phyloP scores from a whole-genome alignment of 257 asterid genomes.

The Verbena officinalis region DNA sequence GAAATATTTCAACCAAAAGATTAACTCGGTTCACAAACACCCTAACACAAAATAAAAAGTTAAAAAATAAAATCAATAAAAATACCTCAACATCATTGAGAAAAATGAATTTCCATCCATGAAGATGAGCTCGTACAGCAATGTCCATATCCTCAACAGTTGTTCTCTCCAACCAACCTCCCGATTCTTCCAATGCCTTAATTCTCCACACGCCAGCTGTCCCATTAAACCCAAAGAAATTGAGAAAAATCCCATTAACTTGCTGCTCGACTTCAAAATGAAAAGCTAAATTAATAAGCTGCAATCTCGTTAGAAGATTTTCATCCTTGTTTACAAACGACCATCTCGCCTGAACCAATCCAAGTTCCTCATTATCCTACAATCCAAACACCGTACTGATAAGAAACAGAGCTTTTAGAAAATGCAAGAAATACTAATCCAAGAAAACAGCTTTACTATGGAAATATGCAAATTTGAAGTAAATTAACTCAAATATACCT shows the following conservation, averaged over 20 bases:
- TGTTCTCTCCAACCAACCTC: conserved; percentile 93
- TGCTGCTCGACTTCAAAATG: conserved; percentile 97
- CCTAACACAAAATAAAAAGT: background rate
- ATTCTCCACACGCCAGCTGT: conserved; percentile 98
- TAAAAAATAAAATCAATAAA: background rate
- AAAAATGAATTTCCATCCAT: conserved; percentile 89
- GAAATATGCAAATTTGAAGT: background rate
- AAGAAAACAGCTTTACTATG: background rate
- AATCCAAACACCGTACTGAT: conserved; percentile 16
- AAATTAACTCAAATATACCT: conserved; percentile 44
- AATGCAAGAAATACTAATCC: conserved; percentile 15
- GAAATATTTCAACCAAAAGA: conserved; percentile 15
- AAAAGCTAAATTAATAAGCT: conserved; percentile 75
- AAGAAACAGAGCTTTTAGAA: background rate
- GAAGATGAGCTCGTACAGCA: conserved; percentile 92
- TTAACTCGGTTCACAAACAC: conserved; percentile 8
- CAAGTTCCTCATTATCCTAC: conserved; percentile 88
- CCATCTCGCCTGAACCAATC: conserved; percentile 96
- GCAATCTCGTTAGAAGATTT: conserved; percentile 80
- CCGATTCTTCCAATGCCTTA: conserved; percentile 87
- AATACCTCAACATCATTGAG: conserved; percentile 88
- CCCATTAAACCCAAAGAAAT: conserved; percentile 90
- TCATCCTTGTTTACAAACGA: conserved; percentile 93
- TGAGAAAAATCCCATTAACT: conserved; percentile 76
- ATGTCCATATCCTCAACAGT: conserved; percentile 96